Conservation (phyloP, 257 asterid genomes). For the Anisodus tanguticus region DNA sequence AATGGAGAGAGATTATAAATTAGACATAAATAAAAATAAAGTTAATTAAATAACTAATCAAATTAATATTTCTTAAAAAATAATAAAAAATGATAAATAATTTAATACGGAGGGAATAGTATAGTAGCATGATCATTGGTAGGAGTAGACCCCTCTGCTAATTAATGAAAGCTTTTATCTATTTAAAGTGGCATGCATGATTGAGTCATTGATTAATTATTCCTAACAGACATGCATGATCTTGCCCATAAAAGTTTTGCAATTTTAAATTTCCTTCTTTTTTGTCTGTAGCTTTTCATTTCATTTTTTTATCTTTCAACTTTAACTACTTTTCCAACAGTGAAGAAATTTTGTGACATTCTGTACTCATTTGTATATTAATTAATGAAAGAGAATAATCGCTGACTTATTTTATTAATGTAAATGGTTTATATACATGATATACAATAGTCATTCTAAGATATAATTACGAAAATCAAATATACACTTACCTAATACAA, state of each 20-base stretch:
- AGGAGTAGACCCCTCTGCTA: slow-evolving; percentile 10
- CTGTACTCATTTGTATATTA: background rate
- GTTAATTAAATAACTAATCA: too few species aligned
- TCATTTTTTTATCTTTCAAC: slow-evolving; percentile 20
- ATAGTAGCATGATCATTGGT: background rate
- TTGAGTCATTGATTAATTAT: slow-evolving; percentile 76
- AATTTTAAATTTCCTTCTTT: background rate
- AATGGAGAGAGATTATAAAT: too few species aligned
- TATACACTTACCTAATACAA: too few species aligned
- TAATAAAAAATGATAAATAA: too few species aligned
- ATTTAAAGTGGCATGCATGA: slow-evolving; percentile 51
- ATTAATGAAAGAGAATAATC: too few species aligned
- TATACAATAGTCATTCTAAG: too few species aligned
- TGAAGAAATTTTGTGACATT: slow-evolving; percentile 30
- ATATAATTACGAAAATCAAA: too few species aligned
- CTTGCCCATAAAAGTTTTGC: slow-evolving; percentile 33
- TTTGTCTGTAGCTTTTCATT: background rate
- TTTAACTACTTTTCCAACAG: background rate
- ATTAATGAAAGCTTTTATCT: slow-evolving; percentile 6
- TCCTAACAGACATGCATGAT: slow-evolving; percentile 36
- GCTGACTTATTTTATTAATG: too few species aligned
- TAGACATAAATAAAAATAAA: too few species aligned
- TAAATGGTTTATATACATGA: too few species aligned
- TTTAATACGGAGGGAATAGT: too few species aligned
- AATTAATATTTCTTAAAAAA: too few species aligned